phyloP scores from a whole-genome alignment of 2,329 filamentous ascomycete species.

The Paraphoma chrysanthemicola region DNA sequence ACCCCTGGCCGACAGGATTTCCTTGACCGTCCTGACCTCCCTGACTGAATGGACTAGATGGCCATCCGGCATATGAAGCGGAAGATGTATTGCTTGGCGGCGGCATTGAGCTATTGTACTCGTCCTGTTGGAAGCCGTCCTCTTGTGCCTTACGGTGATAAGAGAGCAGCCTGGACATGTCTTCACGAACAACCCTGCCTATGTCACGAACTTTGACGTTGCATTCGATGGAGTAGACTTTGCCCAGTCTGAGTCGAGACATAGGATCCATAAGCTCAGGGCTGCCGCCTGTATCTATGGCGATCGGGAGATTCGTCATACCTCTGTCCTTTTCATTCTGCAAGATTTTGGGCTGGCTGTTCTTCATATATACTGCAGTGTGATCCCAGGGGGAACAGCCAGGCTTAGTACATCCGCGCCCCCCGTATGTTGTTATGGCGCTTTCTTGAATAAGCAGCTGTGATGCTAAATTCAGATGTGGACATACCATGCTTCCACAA shows the following conservation, averaged over 20 bases:
- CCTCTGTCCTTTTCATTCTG: slow-evolving; percentile 38
- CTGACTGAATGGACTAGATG: too few species aligned
- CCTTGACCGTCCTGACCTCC: too few species aligned
- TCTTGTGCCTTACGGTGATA: slow-evolving; percentile 15
- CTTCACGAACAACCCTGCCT: slow-evolving; percentile 37
- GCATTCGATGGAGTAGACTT: slow-evolving; percentile 48
- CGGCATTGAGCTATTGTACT: not conserved
- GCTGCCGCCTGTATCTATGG: slow-evolving; percentile 29
- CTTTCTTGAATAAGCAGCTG: slow-evolving; percentile 40
- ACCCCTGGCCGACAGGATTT: too few species aligned
- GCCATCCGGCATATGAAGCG: too few species aligned
- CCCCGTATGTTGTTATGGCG: slow-evolving; percentile 50
- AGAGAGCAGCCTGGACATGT: slow-evolving; percentile 23
- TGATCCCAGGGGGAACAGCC: slow-evolving; percentile 48
- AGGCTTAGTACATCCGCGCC: slow-evolving; percentile 45
- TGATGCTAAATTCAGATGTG: slow-evolving; percentile 20
- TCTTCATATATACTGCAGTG: slow-evolving; percentile 42
- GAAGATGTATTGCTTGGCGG: not conserved
- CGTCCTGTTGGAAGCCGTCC: slow-evolving; percentile 2
- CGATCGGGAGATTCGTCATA: slow-evolving; percentile 47
- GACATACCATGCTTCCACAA: slow-evolving; percentile 26
- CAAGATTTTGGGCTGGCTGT: slow-evolving; percentile 8
- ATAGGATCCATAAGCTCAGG: slow-evolving; percentile 37
- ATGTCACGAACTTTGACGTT: slow-evolving; percentile 51
- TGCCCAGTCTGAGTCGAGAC: slow-evolving; percentile 51